Percentiles rank a stretch among this genome's conserved stretches.
Evolutionary conservation across 106 monocot genomes (phyloP).

Genomic region (Allium fistulosum): DNA sequence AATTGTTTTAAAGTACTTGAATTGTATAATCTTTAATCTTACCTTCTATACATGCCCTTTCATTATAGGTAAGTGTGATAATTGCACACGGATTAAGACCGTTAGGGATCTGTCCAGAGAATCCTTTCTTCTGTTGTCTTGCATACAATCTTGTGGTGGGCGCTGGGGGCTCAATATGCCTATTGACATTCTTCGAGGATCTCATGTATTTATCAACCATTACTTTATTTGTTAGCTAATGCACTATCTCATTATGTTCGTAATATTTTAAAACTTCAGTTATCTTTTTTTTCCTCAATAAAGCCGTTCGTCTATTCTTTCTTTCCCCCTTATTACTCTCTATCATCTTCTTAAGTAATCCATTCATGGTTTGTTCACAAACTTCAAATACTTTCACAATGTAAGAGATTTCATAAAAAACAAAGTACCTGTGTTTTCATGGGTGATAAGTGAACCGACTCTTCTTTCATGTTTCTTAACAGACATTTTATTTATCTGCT

Average conservation of each 20-base stretch:
- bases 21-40: not conserved
- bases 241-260: not conserved
- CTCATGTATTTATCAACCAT: conserved; percentile 44
- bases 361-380: too few relatives aligned
- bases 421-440: too few relatives aligned
- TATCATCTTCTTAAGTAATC: too few relatives aligned
- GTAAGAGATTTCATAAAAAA: too few relatives aligned
- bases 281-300: not conserved
- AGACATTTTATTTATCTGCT: not conserved
- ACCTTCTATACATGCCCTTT: not conserved
- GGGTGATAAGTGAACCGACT: too few relatives aligned
- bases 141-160: conserved; percentile 77
- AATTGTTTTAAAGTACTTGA: too few relatives aligned
- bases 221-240: not conserved
- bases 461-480: too few relatives aligned
- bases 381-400: too few relatives aligned
- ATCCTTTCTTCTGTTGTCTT: conserved; percentile 75
- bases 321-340: too few relatives aligned
- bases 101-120: conserved; percentile 85
- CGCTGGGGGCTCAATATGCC: conserved; percentile 94
- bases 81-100: conserved; percentile 53
- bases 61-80: conserved; percentile 88
- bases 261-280: not conserved
- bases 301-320: not conserved
- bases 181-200: conserved; percentile 93